A percentile compares a stretch with the other conserved stretches of the same genome.
Evolutionary conservation across 2,329 filamentous ascomycete genomes (phyloP).

Genomic region (Phaeosphaeriaceae sp.): DNA sequence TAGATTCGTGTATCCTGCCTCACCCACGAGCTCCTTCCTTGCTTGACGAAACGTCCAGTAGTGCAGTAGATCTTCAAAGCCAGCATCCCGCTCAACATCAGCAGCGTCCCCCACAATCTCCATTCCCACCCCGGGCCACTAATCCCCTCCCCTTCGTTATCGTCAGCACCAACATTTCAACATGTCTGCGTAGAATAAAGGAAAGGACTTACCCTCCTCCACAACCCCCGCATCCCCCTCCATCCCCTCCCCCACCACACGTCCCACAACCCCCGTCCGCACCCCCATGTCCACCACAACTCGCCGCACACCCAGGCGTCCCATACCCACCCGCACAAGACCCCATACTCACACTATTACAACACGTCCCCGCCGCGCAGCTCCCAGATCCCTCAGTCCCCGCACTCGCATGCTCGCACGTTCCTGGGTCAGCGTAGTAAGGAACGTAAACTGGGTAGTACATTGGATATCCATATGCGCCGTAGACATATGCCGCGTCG

Average conservation of each 20-base stretch:
- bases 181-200: too few species aligned
- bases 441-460: slow-evolving; percentile 50
- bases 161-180: too few species aligned
- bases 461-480: slow-evolving; percentile 54
- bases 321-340: slow-evolving; percentile 22
- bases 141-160: too few species aligned
- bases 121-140: too few species aligned
- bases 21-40: too few species aligned
- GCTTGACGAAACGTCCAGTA: too few species aligned
- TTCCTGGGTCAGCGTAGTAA: slow-evolving; percentile 53
- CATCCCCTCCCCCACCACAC: slow-evolving; percentile 51
- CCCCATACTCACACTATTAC: slow-evolving; percentile 43
- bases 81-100: too few species aligned
- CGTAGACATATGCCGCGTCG: slow-evolving; percentile 38
- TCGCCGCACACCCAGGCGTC: slow-evolving; percentile 31
- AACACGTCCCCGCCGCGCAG: slow-evolving; percentile 60
- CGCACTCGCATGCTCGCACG: slow-evolving; percentile 48
- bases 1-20: too few species aligned
- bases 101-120: too few species aligned
- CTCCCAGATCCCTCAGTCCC: slow-evolving; percentile 55
- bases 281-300: slow-evolving; percentile 32
- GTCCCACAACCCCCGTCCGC: slow-evolving; percentile 54
- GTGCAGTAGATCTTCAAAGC: too few species aligned
- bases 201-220: slow-evolving; percentile 54
- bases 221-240: slow-evolving; percentile 59